phyloP scores from a whole-genome alignment of 108 stramenopile species.

The Aureococcus anophagefferens region DNA sequence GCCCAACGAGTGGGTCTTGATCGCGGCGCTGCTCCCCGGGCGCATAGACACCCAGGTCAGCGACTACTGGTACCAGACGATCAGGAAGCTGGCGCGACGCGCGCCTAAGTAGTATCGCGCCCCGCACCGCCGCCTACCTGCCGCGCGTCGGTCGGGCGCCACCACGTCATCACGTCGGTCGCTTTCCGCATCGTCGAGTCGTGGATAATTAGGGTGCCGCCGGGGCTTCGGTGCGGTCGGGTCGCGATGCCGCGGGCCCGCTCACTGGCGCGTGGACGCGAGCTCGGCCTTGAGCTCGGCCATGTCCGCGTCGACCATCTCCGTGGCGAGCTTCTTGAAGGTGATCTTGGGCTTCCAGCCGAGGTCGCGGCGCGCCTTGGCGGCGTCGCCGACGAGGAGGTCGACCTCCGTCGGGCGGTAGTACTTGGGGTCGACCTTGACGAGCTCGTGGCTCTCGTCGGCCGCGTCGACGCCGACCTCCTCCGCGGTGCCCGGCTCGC shows the following conservation, averaged over 20 bases:
- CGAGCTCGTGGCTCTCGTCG: constrained; percentile 68
- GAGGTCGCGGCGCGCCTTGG: constrained; percentile 81
- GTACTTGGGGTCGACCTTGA: constrained; percentile 86
- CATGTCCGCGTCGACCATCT: constrained; percentile 88
- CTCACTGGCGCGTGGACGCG: background rate
- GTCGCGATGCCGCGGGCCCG: too few relatives aligned
- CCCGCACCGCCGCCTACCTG: too few relatives aligned
- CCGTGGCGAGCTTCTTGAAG: constrained; percentile 76
- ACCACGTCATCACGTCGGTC: too few relatives aligned
- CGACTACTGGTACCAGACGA: constrained; percentile 84
- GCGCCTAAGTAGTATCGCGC: too few relatives aligned
- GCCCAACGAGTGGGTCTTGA: constrained; percentile 77
- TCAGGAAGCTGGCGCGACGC: too few relatives aligned
- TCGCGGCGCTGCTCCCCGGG: constrained; percentile 80
- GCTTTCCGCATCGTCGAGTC: too few relatives aligned
- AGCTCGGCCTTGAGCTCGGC: constrained; percentile 49
- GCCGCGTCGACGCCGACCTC: constrained; percentile 82
- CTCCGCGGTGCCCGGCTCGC: constrained; percentile 74
- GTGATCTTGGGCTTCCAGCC: constrained; percentile 75
- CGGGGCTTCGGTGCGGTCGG: too few relatives aligned
- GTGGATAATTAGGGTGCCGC: too few relatives aligned
- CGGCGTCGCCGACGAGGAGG: constrained; percentile 84
- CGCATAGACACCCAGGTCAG: constrained; percentile 96
- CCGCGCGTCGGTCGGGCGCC: too few relatives aligned
- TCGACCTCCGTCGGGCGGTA: constrained; percentile 99